Evolutionary conservation across 1,284 basidiomycete genomes (phyloP).

Genomic region (Rhodotorula sp.): DNA sequence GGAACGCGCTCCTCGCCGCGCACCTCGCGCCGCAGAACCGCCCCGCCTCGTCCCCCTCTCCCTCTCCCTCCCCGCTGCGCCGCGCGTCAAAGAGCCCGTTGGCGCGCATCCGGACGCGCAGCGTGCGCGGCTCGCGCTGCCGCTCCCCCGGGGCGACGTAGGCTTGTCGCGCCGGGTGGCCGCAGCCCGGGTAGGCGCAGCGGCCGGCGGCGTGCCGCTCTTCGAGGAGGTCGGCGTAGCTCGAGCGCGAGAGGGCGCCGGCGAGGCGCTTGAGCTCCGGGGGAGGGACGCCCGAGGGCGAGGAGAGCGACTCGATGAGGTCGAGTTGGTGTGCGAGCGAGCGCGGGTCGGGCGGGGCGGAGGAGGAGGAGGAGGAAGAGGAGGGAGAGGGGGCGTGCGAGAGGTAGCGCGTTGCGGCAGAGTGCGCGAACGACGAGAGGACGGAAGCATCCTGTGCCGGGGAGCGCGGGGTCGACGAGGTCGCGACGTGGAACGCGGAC

Average conservation of each 20-base stretch:
- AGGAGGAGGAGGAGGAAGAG: background rate
- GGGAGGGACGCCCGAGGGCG: background rate
- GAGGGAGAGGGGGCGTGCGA: background rate
- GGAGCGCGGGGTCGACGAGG: conserved; percentile 4
- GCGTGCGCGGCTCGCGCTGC: background rate
- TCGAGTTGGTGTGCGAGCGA: background rate
- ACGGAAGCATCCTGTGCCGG: background rate
- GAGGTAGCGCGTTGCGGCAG: background rate
- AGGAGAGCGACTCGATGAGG: background rate
- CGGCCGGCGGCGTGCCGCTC: conserved; percentile 24
- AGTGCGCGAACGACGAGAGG: background rate
- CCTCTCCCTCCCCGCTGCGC: background rate
- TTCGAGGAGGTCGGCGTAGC: conserved; percentile 26
- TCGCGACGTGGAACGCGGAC: conserved; percentile 20
- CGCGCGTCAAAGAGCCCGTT: conserved; percentile 15
- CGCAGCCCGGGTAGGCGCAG: conserved; percentile 30
- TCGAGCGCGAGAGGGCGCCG: conserved; percentile 1
- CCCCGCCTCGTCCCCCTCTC: background rate
- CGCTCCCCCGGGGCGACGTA: conserved; percentile 9
- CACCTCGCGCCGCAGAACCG: conserved; percentile 28
- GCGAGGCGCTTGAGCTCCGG: conserved; percentile 5
- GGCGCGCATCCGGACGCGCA: conserved; percentile 9
- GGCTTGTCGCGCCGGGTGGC: background rate
- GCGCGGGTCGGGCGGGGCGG: background rate
- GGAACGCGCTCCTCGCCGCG: conserved; percentile 15